Base-by-base conservation (phyloP, 2,329 filamentous ascomycete species). In the Fusarium sp. region DNA sequence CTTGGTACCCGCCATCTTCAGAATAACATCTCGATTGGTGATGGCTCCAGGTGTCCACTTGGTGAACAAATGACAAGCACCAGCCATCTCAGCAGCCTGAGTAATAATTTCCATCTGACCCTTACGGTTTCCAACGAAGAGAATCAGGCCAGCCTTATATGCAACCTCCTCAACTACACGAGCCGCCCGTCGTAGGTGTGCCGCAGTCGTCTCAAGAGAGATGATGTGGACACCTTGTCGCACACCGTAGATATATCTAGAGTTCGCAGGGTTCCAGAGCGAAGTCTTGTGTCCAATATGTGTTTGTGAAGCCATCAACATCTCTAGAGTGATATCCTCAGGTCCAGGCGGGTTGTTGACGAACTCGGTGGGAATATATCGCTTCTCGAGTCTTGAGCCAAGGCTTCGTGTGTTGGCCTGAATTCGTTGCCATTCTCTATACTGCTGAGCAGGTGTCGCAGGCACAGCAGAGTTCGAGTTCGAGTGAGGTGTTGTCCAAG, bases 211-310 rank as follows among this genome's bases (percentile, higher is more conserved):
- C 80, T 99, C 96, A 6, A 98, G 90, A 13, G 92, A 92, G 81
- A 99, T 97, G 80, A 99, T 94, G 83, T 98, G 95, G 67, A 97
- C 91, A 18, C 92, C 94, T 74, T 96, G 89, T 46, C 96, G 88
- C 68, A 97, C 89, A 75, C 96, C 96, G 80, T 93, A 95, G 80
- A 99, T 98, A 83, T 98, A 98, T 73, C 93, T 89, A 71, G 94
- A 91, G 84, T 98, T 99, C 56, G 90, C 91, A 14, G 96, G 95
- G 83, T 99, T 97, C 96, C 96, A 99, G 53, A 95, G 87, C 68
- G 93, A 93, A 1, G 92, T 95, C 77, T 93, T 89, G 83, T 99
- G 96, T 70, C 96, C 96, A 81, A 98, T 90, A 83, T 97, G 94
- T 59, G 90, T 90, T 83, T 97, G 94, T 35, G 92, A 90, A 48